phyloP scores from a whole-genome alignment of 352 stramenopile species.

The Thraustochytrium sp. region DNA sequence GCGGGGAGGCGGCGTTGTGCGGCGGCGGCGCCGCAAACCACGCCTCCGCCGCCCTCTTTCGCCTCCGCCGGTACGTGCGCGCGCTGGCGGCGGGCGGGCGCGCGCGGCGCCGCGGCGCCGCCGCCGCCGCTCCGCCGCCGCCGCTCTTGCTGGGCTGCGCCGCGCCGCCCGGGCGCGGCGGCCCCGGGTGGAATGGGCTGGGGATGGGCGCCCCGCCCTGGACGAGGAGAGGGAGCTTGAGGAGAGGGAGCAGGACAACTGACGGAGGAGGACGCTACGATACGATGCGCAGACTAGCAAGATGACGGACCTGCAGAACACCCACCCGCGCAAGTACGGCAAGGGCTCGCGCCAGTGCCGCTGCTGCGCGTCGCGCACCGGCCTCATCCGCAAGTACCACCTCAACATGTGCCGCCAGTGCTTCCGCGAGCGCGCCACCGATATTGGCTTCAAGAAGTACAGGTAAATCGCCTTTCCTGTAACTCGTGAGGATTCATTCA shows the following conservation, averaged over 20 bases:
- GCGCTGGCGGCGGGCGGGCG: neutral
- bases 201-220: no score
- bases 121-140: no score
- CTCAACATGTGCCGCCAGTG: slow-evolving; percentile 92
- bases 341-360: slow-evolving; percentile 57
- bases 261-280: neutral
- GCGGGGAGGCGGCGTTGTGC: no score
- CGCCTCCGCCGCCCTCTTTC: no score
- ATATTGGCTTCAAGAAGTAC: slow-evolving; percentile 93
- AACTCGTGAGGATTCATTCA: no score
- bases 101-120: no score
- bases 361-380: slow-evolving; percentile 78
- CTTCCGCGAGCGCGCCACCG: slow-evolving; percentile 84
- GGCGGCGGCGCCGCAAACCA: no score
- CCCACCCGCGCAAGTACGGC: slow-evolving; percentile 51
- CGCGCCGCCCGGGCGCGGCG: no score
- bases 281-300: neutral
- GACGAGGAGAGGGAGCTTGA: neutral
- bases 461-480: no score
- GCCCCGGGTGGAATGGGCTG: neutral
- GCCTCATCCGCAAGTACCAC: slow-evolving; percentile 91
- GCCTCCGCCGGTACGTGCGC: no score
- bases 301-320: slow-evolving; percentile 52
- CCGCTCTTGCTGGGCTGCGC: neutral
- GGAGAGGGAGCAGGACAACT: neutral